Percentiles rank a stretch among this genome's conserved stretches.
These are phyloP conservation scores for Amanita molliuscula DNA, from an alignment of 768 basidiomycete genomes.

Conservation along the genomic window DNA sequence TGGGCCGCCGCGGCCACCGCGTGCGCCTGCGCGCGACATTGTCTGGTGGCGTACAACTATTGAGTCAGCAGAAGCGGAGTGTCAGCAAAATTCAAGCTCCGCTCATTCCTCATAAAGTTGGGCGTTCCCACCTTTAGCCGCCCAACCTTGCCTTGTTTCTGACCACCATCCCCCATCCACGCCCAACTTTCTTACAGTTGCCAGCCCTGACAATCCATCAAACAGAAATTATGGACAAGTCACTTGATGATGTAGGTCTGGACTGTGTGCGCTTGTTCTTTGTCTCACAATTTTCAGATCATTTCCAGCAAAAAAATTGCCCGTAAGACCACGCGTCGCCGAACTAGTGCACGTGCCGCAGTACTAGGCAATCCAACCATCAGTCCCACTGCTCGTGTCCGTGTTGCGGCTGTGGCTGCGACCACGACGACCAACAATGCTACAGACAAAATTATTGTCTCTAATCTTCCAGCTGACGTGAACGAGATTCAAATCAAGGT, in stretches of 20 bases:
- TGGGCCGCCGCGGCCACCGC: slow-evolving; percentile 32
- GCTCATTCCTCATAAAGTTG: slow-evolving; percentile 14
- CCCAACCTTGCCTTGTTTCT: slow-evolving; percentile 17
- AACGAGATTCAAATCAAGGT: slow-evolving; percentile 93
- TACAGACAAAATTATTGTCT: slow-evolving; percentile 91
- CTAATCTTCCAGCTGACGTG: slow-evolving; percentile 87
- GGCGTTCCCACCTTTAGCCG: background rate
- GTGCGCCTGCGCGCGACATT: slow-evolving; percentile 33
- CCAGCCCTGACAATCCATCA: slow-evolving; percentile 4
- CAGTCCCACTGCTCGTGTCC: slow-evolving; percentile 42
- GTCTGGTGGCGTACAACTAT: slow-evolving; percentile 4
- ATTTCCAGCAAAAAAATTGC: slow-evolving; percentile 50
- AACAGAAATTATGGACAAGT: slow-evolving; percentile 56
- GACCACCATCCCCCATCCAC: slow-evolving; percentile 22
- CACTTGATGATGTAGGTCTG: slow-evolving; percentile 66
- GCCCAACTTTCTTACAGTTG: slow-evolving; percentile 10
- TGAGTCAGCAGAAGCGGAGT: slow-evolving; percentile 17
- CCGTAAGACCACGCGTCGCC: slow-evolving; percentile 33
- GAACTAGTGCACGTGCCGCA: slow-evolving; percentile 40
- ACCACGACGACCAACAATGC: slow-evolving; percentile 24
- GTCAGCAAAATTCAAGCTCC: slow-evolving; percentile 28
- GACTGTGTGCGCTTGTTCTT: slow-evolving; percentile 9
- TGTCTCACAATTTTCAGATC: slow-evolving; percentile 36
- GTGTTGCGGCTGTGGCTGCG: slow-evolving; percentile 31
- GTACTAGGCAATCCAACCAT: slow-evolving; percentile 45